These are phyloP conservation scores for Penicillium olsonii DNA, from an alignment of 2,329 filamentous ascomycete genomes.

Conservation along the genomic window DNA sequence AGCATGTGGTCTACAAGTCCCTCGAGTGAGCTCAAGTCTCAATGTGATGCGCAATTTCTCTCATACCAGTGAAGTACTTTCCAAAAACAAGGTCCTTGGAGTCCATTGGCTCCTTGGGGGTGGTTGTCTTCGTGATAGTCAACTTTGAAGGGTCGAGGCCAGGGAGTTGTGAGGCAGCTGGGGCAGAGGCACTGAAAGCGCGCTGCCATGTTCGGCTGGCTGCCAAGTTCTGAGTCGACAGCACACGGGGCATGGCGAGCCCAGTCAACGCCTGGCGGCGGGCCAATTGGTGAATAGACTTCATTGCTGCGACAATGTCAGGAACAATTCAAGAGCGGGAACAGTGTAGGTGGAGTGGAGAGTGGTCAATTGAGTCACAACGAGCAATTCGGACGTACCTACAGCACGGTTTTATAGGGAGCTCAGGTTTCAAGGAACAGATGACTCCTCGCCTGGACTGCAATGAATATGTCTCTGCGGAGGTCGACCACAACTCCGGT, in stretches of 20 bases:
- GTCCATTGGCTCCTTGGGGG: constrained; percentile 72
- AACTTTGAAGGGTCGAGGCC: constrained; percentile 79
- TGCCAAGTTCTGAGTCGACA: constrained; percentile 25
- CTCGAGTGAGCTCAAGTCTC: constrained; percentile 19
- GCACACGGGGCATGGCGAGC: constrained; percentile 24
- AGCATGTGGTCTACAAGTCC: constrained; percentile 86
- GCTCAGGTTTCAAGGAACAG: constrained; percentile 22
- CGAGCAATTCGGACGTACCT: not conserved
- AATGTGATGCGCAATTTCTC: not conserved
- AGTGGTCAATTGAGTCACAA: constrained; percentile 8
- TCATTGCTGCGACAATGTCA: constrained; percentile 28
- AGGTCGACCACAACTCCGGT: constrained; percentile 31
- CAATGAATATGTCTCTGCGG: constrained; percentile 20
- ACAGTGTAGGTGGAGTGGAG: not conserved
- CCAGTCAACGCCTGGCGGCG: constrained; percentile 32
- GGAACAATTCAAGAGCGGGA: constrained; percentile 1
- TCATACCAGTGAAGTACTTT: constrained; percentile 78
- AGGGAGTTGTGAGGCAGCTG: constrained; percentile 48
- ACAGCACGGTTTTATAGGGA: constrained; percentile 8
- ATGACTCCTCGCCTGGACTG: constrained; percentile 23
- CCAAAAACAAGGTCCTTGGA: constrained; percentile 87
- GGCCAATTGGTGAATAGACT: constrained; percentile 38
- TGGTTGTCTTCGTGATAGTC: constrained; percentile 69
- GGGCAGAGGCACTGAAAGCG: constrained; percentile 46
- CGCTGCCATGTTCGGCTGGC: constrained; percentile 49